Evolutionary conservation across 2,329 filamentous ascomycete genomes (phyloP), one percentile per base, ranked within the genome.

Genomic region (Paracoccidioides brasiliensis): DNA sequence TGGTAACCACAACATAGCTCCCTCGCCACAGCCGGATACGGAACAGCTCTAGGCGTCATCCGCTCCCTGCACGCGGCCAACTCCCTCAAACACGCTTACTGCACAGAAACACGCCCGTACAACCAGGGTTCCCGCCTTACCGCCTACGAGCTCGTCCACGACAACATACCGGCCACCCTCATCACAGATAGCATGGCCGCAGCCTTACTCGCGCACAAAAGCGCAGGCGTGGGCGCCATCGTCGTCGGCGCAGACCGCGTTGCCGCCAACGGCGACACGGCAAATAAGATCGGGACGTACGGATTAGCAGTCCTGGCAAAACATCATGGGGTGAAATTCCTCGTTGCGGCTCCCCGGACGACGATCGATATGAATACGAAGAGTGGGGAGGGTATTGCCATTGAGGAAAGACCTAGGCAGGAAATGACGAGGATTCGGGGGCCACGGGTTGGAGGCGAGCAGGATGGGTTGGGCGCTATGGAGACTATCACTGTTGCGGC

Each of bases 281-380:
- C 93, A 55, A 98, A 98, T 76, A 98, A 98, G 76, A 94, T 98
- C 59, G 93, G 93, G 53, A 98, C 93, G 0, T 97, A 98, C 69
- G 80, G 85, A 55, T 79, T 98, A 3, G 90, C 93, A 3, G 90
- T 97, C n/a, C 78, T 95, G 35, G 93, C 93, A 28, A 84, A 80
- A 61, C 78, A 90, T 65, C 93, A 98, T 65, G 87, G 88, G 15
- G 80, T 97, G 65, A 95, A 91, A 70, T 98, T 98, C 68, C 79
- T 98, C 8, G 90, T 98, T 35, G 93, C 93, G 0, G 93, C 93
- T 0, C 93, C 93, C 0, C 87, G 90, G 5, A 98, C 93, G 1
- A 95, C 89, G 56, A 93, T 98, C 62, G 93, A 98, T 66, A 75
- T 95, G 37, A 76, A 80, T 54, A 97, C 91, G 2, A 78, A 80